Evolutionary conservation across 2,329 filamentous ascomycete species (phyloP), one percentile per base, ranked within the genome.

Genomic region (Fusarium paranaense): DNA sequence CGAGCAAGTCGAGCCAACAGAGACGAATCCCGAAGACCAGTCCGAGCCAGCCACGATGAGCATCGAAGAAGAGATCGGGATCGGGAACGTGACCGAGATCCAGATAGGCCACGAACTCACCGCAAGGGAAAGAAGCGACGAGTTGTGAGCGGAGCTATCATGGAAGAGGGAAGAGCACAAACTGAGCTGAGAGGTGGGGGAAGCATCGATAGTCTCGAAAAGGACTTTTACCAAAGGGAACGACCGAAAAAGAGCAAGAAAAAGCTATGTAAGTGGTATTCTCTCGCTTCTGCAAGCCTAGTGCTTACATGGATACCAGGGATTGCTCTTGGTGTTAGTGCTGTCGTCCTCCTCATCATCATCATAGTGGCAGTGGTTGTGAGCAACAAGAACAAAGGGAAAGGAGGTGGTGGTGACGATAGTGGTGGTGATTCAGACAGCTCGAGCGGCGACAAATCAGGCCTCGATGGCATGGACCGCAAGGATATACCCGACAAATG

Each of bases 131-230:
- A 87, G 73, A 90, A 90, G 78, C 87, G 87, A 66, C 85, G 93
- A 70, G 86, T 93, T n/a, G 91, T 93, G 22, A 94, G 92, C 71
- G 92, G 92, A 22, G 91, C 91, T 0, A 83, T 92, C 20, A 84
- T 93, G 75, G 93, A 94, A 78, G 92, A 94, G 80, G 92, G 92
- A 0, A 82, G 85, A n/a, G 82, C 82, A 8, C 80, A 74, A 22
- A 81, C 82, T 7, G 81, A 80, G 3, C 62, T 88, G 7, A 81
- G 87, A 69, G 87, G 87, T 6, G 86, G 78, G 16, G 81, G 81
- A 75, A 83, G 81, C 60, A 80, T 81, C 3, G 78, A 88, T 78
- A 85, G 87, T 77, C 81, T 84, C 78, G 83, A 89, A 81, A 83
- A 88, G 81, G 82, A 87, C 79, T 82, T 79, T 67, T 85, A 87